A percentile compares a stretch with the other conserved stretches of the same genome.
Conservation (phyloP, 176 grass and related monocot genomes). For the Saccharum officinarum region DNA sequence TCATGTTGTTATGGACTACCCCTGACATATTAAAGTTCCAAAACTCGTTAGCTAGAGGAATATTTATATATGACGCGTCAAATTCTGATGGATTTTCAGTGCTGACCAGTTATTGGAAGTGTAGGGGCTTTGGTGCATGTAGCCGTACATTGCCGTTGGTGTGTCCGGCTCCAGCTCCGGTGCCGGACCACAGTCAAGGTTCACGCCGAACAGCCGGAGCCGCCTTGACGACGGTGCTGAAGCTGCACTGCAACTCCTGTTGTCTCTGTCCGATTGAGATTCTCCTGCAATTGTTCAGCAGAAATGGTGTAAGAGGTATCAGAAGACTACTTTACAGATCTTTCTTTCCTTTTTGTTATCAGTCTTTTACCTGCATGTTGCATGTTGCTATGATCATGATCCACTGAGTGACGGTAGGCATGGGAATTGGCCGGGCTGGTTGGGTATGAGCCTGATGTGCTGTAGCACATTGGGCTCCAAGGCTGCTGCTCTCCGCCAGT, state of each 20-base stretch:
- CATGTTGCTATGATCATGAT: slow-evolving; percentile 47
- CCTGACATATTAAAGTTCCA: slow-evolving; percentile 41
- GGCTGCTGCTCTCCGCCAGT: slow-evolving; percentile 52
- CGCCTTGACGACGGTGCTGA: slow-evolving; percentile 45
- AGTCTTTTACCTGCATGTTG: slow-evolving; percentile 51
- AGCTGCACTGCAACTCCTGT: slow-evolving; percentile 37
- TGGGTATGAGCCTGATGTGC: slow-evolving; percentile 53
- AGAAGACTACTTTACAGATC: neutral
- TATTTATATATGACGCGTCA: slow-evolving; percentile 39
- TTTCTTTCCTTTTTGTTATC: slow-evolving; percentile 8
- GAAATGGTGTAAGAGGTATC: slow-evolving; percentile 40
- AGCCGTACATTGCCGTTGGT: slow-evolving; percentile 35
- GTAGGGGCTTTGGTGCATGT: slow-evolving; percentile 49
- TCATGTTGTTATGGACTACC: slow-evolving; percentile 42
- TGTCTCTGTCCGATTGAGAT: slow-evolving; percentile 35
- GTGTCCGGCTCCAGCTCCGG: slow-evolving; percentile 45
- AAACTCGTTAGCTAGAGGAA: slow-evolving; percentile 32
- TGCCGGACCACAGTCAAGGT: slow-evolving; percentile 67
- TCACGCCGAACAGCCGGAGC: slow-evolving; percentile 86
- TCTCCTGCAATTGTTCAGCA: slow-evolving; percentile 41
- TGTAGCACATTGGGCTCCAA: slow-evolving; percentile 69
- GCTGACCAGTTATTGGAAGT: slow-evolving; percentile 59
- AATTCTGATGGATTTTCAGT: slow-evolving; percentile 23
- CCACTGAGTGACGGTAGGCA: slow-evolving; percentile 34
- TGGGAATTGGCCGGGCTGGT: slow-evolving; percentile 55